Evolutionary conservation across 192 early-diverging fungal genomes (phyloP).

Genomic region (Allomyces macrogynus): DNA sequence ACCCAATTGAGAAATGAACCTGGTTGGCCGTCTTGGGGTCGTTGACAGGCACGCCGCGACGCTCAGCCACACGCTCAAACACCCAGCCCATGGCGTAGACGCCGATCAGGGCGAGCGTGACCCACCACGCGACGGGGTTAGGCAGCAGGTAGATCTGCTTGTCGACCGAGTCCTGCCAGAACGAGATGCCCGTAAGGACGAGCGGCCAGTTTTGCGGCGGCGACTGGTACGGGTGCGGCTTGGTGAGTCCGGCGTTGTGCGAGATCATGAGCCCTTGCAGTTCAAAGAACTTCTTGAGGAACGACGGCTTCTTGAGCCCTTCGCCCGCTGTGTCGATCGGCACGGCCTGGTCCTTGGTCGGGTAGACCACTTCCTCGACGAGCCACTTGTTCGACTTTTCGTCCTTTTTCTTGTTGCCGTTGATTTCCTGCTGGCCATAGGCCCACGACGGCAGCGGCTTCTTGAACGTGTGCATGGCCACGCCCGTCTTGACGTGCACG

Average conservation of each 20-base stretch:
- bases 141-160: conserved; percentile 80
- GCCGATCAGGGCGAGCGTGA: conserved; percentile 34
- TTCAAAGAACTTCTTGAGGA: conserved; percentile 68
- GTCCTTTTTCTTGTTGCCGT: conserved; percentile 68
- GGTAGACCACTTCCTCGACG: conserved; percentile 25
- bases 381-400: conserved; percentile 60
- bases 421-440: conserved; percentile 68
- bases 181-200: conserved; percentile 66
- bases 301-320: conserved; percentile 37
- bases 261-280: conserved; percentile 73
- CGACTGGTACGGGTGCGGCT: conserved; percentile 88
- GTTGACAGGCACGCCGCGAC: conserved; percentile 44
- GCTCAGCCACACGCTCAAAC: conserved; percentile 45
- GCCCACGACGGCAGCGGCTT: conserved; percentile 69
- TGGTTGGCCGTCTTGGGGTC: conserved; percentile 26
- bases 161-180: conserved; percentile 43
- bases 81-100: conserved; percentile 37
- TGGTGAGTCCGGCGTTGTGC: conserved; percentile 73
- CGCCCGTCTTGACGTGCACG: conserved; percentile 54
- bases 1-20: conserved; percentile 42
- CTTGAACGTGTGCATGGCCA: conserved; percentile 54
- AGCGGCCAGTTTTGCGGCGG: conserved; percentile 72
- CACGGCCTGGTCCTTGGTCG: neutral
- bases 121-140: conserved; percentile 78
- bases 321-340: conserved; percentile 22